Percentiles rank a stretch among this genome's conserved stretches.
Evolutionary conservation across 1,284 basidiomycete species (phyloP).

Genomic region (Malassezia globosa): DNA sequence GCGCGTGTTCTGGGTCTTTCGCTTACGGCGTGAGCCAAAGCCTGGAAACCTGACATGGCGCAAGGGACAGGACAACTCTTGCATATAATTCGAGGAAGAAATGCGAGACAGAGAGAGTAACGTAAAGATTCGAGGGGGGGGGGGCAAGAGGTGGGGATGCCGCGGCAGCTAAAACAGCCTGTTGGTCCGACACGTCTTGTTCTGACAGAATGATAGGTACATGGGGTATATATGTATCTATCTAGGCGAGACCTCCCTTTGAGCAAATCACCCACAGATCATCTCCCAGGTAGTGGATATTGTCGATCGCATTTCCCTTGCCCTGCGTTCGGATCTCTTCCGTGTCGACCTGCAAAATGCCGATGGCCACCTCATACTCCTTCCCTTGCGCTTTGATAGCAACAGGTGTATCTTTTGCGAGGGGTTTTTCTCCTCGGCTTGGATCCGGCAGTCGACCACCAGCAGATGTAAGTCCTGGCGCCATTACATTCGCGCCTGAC

Average conservation of each 20-base stretch:
- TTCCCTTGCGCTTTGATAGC: conserved; percentile 93
- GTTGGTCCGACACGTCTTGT: no score
- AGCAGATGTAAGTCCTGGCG: conserved; percentile 78
- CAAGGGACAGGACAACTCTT: no score
- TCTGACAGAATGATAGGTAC: no score
- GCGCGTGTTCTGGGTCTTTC: conserved; percentile 33
- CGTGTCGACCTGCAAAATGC: conserved; percentile 67
- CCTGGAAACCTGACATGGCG: no score
- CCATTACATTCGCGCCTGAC: conserved; percentile 53
- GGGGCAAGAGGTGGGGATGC: no score
- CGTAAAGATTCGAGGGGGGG: no score
- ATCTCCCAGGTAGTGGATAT: conserved; percentile 67
- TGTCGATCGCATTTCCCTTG: conserved; percentile 83
- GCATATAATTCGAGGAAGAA: no score
- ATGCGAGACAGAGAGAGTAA: no score
- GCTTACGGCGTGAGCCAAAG: no score
- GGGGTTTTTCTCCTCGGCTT: conserved; percentile 53
- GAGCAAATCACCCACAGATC: conserved; percentile 16
- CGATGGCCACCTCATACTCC: conserved; percentile 77
- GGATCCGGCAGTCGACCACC: conserved; percentile 74
- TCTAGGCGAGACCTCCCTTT: conserved; percentile 10
- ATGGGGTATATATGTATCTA: conserved; percentile 1
- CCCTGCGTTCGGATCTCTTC: conserved; percentile 81
- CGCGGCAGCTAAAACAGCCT: no score
- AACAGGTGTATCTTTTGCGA: conserved; percentile 64